Evolutionary conservation across 176 grass and related monocot species (phyloP).

Genomic region (Eleusine coracana): DNA sequence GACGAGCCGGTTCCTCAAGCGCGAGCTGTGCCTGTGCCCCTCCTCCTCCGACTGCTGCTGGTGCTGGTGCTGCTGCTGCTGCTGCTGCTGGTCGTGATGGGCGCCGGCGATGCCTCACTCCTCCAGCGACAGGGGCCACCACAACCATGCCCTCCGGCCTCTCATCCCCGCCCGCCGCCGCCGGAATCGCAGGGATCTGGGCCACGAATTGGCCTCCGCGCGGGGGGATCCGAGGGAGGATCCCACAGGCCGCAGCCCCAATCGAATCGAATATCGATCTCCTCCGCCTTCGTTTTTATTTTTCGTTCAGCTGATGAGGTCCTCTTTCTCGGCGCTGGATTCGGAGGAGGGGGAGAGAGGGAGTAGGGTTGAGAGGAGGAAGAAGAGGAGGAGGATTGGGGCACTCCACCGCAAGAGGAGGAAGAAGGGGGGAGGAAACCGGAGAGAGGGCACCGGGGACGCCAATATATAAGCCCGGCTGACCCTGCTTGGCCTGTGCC

Average conservation of each 20-base stretch:
- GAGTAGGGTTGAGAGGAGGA: constrained; percentile 44
- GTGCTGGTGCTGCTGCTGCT: neutral
- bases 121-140: neutral
- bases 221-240: constrained; percentile 34
- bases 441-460: neutral
- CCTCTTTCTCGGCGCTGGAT: constrained; percentile 1
- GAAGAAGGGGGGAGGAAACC: constrained; percentile 31
- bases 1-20: neutral
- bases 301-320: constrained; percentile 10
- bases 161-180: constrained; percentile 53
- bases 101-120: constrained; percentile 38
- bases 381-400: constrained; percentile 11
- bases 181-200: constrained; percentile 64
- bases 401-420: constrained; percentile 21
- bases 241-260: constrained; percentile 15
- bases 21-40: neutral
- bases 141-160: constrained; percentile 27
- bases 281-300: neutral
- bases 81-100: neutral
- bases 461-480: constrained; percentile 12
- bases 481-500: neutral
- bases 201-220: constrained; percentile 32
- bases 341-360: constrained; percentile 13
- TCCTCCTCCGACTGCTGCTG: neutral
- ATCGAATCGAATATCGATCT: constrained; percentile 43